Base-by-base conservation (phyloP, 192 early-diverging fungal species). In the Coemansia sp. region DNA sequence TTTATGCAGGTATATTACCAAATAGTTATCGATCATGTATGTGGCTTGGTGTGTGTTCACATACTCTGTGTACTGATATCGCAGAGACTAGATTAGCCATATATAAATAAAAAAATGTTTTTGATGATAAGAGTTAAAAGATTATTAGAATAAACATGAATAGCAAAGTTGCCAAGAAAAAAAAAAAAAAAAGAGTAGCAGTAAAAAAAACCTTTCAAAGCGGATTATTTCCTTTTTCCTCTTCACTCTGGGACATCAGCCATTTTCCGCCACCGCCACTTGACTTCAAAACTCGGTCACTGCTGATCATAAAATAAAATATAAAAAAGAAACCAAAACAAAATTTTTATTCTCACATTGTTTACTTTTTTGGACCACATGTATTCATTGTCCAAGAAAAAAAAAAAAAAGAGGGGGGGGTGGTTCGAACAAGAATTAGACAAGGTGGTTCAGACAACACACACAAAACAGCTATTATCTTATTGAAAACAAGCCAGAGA, bases 311-410 rank as follows among this genome's bases (percentile, higher is more conserved):
- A 49, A 26, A 26, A 26, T 26, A 26, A 26, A 46, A 46, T 26
- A 26, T n/a, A 26, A 26, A 26, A 19, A n/a, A 49, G 23, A 49
- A 49, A 23, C 19, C 19, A 49, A 49, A 49, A 23, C 19, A 49
- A 53, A 53, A 16, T 53, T 53, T 26, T 26, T 26, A 53, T 30
- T 53, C 52, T 53, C 26, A 23, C 26, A 53, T 53, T 53, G 52
- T 53, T 28, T 30, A n/a, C 47, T 21, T 3, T 49, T 49, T n/a
- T 11, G 8, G 23, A 30, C 50, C 21, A 30, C 50, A 30, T 53
- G 50, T 23, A 30, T 3, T 26, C 23, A 53, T 53, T 53, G 50
- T 53, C 3, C 26, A 14, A 3, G 23, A 52, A 26, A 28, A 13
- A 11, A 11, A 16, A 3, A 47, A 47, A 47, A 47, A 30, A 30